Percentiles rank a stretch among this genome's conserved stretches.
phyloP scores from a whole-genome alignment of 2,329 filamentous ascomycete species.

The Fusarium albosuccineum region DNA sequence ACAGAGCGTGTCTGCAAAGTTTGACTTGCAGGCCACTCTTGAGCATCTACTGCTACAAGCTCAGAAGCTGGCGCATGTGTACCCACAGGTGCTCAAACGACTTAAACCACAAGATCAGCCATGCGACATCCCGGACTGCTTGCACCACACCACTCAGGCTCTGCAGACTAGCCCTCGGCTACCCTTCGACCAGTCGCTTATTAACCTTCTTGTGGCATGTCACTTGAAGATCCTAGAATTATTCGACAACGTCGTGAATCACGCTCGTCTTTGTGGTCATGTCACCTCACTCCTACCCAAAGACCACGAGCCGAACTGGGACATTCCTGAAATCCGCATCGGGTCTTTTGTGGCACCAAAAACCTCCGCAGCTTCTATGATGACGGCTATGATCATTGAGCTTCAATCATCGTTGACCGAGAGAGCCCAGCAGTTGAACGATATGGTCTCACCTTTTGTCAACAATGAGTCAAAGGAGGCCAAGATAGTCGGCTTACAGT shows the following conservation, averaged over 20 bases:
- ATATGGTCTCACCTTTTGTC: conserved; percentile 11
- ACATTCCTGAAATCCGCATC: conserved; percentile 56
- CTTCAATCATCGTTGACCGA: conserved; percentile 44
- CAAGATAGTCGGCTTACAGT: conserved; percentile 45
- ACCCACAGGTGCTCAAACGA: conserved; percentile 47
- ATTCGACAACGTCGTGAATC: conserved; percentile 51
- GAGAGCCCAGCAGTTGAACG: conserved; percentile 30
- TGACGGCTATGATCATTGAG: conserved; percentile 50
- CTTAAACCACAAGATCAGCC: conserved; percentile 15
- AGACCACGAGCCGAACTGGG: conserved; percentile 49
- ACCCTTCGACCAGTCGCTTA: conserved; percentile 51
- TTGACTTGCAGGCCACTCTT: conserved; percentile 45
- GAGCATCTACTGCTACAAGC: conserved; percentile 52
- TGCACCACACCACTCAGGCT: conserved; percentile 45
- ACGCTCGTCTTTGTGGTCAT: conserved; percentile 50
- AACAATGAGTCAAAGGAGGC: conserved; percentile 33
- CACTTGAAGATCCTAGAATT: conserved; percentile 55
- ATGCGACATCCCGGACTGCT: conserved; percentile 51
- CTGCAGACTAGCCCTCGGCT: conserved; percentile 25
- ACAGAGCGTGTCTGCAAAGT: conserved; percentile 41
- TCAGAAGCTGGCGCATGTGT: conserved; percentile 53
- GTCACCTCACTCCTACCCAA: conserved; percentile 45
- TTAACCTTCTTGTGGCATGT: conserved; percentile 54
- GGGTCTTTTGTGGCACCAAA: conserved; percentile 55
- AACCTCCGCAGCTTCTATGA: conserved; percentile 50